Percentiles rank a stretch among this genome's conserved stretches.
These are phyloP conservation scores for Mucor racemosus DNA, from an alignment of 371 early-diverging fungal species.

Conservation along the genomic window DNA sequence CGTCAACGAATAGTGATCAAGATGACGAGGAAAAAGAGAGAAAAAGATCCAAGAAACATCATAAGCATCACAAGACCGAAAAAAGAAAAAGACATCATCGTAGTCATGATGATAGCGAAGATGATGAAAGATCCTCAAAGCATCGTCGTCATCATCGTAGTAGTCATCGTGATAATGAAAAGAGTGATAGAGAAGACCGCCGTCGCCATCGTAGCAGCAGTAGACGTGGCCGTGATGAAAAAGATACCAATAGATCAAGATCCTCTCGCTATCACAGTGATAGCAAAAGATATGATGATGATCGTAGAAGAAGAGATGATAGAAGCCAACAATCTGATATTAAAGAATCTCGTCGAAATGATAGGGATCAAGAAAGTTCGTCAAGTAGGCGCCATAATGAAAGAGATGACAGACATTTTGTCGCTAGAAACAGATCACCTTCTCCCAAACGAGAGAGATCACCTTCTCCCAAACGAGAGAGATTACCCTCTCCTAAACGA, in stretches of 20 bases:
- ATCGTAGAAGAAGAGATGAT: neutral
- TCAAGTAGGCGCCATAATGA: slow-evolving; percentile 3
- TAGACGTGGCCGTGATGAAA: neutral
- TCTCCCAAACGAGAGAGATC: no score
- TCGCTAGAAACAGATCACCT: neutral
- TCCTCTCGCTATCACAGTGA: neutral
- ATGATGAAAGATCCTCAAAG: slow-evolving; percentile 13
- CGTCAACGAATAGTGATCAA: neutral
- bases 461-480: no score
- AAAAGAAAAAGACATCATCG: slow-evolving; percentile 28
- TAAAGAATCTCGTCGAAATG: slow-evolving; percentile 1
- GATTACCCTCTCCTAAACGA: neutral
- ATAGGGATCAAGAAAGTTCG: slow-evolving; percentile 10
- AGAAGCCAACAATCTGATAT: neutral
- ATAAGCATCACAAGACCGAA: slow-evolving; percentile 47
- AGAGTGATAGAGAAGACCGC: neutral
- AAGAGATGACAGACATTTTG: slow-evolving; percentile 6
- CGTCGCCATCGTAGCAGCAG: neutral
- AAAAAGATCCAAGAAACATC: slow-evolving; percentile 45
- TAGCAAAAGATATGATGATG: neutral
- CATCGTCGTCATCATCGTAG: slow-evolving; percentile 18
- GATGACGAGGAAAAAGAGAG: slow-evolving; percentile 26
- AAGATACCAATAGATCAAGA: neutral
- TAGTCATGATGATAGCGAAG: slow-evolving; percentile 19
- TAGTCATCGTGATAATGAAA: slow-evolving; percentile 2